These are phyloP conservation scores for Plasmodium vivax DNA, from an alignment of 169 alveolate genomes.

Conservation along the genomic window DNA sequence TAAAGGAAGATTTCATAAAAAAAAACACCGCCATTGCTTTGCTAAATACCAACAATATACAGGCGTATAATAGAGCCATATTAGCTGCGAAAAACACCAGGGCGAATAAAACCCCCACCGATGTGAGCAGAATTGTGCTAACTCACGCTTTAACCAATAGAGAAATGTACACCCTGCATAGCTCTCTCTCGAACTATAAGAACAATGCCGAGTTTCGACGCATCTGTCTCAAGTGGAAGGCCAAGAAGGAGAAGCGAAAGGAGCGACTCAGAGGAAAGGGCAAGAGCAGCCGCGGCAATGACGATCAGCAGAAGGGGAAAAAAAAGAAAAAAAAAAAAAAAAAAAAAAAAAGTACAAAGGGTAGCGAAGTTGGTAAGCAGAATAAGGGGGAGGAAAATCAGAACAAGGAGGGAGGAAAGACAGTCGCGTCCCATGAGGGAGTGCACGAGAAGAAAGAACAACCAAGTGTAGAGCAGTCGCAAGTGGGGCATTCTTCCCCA, in stretches of 20 bases:
- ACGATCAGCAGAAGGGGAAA: not conserved
- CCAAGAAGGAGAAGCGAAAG: slow-evolving; percentile 22
- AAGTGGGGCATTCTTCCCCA: not conserved
- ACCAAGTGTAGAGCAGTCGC: not conserved
- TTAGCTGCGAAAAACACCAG: slow-evolving; percentile 64
- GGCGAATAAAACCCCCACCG: slow-evolving; percentile 36
- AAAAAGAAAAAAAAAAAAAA: slow-evolving; percentile 11
- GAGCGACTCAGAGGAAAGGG: not conserved
- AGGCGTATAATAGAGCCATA: slow-evolving; percentile 53
- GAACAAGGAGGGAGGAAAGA: not conserved
- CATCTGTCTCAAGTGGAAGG: slow-evolving; percentile 40
- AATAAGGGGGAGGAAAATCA: not conserved
- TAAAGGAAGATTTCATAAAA: slow-evolving; percentile 54
- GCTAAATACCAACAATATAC: slow-evolving; percentile 39
- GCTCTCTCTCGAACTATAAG: slow-evolving; percentile 16
- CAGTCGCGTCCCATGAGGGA: not conserved
- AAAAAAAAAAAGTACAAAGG: not conserved
- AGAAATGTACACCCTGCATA: slow-evolving; percentile 43
- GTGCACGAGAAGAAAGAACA: not conserved
- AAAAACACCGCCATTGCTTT: slow-evolving; percentile 49
- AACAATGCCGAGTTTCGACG: slow-evolving; percentile 50
- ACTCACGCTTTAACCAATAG: slow-evolving; percentile 64
- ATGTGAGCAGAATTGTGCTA: slow-evolving; percentile 49
- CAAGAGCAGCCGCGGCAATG: not conserved
- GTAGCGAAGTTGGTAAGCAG: not conserved